phyloP scores from a whole-genome alignment of 106 monocot species.

The Chionographis japonica region DNA sequence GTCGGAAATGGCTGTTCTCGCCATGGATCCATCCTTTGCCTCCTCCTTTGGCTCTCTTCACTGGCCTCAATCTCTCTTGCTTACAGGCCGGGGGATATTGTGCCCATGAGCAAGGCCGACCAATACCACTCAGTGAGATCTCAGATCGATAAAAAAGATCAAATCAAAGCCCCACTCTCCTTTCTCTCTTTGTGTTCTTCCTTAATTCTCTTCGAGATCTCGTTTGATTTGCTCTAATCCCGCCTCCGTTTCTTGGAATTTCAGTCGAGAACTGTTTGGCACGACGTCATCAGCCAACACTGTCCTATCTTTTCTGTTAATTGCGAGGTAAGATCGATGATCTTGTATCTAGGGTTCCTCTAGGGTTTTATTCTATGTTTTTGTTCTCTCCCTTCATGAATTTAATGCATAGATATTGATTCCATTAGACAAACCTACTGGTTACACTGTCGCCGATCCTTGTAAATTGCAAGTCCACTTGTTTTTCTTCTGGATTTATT shows the following conservation, averaged over 20 bases:
- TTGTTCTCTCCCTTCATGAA: neutral
- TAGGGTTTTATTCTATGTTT: neutral
- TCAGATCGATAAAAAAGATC: neutral
- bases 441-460: slow-evolving; percentile 91
- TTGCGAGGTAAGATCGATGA: slow-evolving; percentile 53
- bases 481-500: neutral
- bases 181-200: neutral
- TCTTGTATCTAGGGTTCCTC: slow-evolving; percentile 3
- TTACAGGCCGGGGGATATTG: slow-evolving; percentile 87
- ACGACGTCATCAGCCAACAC: slow-evolving; percentile 82
- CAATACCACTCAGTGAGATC: slow-evolving; percentile 85
- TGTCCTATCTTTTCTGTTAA: slow-evolving; percentile 93
- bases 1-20: neutral
- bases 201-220: neutral
- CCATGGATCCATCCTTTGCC: neutral
- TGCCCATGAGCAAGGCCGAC: slow-evolving; percentile 74
- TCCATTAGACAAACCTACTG: slow-evolving; percentile 71
- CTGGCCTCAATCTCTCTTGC: slow-evolving; percentile 37
- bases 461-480: slow-evolving; percentile 72
- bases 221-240: neutral
- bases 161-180: slow-evolving; percentile 10
- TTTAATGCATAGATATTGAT: slow-evolving; percentile 56
- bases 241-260: neutral
- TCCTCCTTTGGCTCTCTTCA: slow-evolving; percentile 19
- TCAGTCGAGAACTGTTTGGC: slow-evolving; percentile 83